These are phyloP conservation scores for Veloboletus limbatus DNA, from an alignment of 1,284 basidiomycete species.

Conservation along the genomic window DNA sequence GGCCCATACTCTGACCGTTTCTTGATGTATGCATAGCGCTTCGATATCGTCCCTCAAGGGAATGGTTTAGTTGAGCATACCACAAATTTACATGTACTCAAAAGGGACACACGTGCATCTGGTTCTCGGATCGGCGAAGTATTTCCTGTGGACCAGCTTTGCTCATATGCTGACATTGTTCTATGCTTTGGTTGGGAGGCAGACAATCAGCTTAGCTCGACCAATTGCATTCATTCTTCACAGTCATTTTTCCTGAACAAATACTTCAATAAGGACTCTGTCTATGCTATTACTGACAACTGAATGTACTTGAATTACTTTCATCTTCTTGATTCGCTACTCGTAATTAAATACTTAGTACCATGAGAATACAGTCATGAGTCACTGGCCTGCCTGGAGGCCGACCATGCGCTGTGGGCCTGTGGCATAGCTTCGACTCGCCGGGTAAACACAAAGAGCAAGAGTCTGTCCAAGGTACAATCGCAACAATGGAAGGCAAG, in stretches of 20 bases:
- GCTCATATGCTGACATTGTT: conserved; percentile 17
- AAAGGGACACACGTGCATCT: conserved; percentile 23
- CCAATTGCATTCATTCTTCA: conserved; percentile 2
- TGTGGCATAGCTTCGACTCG: no score
- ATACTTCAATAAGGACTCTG: conserved; percentile 10
- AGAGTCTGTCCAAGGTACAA: no score
- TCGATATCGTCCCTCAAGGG: conserved; percentile 22
- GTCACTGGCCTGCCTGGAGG: no score
- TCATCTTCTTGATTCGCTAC: no score
- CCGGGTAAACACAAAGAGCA: no score
- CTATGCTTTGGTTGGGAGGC: conserved; percentile 5
- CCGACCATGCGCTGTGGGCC: no score
- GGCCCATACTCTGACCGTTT: background rate
- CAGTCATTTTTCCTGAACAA: conserved; percentile 6
- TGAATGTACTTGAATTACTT: no score
- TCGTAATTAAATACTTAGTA: no score
- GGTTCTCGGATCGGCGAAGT: conserved; percentile 18
- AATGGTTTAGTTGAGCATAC: background rate
- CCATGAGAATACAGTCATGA: no score
- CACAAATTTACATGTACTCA: conserved; percentile 3
- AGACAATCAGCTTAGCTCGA: background rate
- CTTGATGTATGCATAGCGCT: conserved; percentile 16
- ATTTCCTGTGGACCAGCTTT: conserved; percentile 20
- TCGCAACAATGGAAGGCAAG: no score
- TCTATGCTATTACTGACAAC: conserved; percentile 12